Evolutionary conservation across 2,329 filamentous ascomycete genomes (phyloP).

Genomic region (Knufia fluminis): DNA sequence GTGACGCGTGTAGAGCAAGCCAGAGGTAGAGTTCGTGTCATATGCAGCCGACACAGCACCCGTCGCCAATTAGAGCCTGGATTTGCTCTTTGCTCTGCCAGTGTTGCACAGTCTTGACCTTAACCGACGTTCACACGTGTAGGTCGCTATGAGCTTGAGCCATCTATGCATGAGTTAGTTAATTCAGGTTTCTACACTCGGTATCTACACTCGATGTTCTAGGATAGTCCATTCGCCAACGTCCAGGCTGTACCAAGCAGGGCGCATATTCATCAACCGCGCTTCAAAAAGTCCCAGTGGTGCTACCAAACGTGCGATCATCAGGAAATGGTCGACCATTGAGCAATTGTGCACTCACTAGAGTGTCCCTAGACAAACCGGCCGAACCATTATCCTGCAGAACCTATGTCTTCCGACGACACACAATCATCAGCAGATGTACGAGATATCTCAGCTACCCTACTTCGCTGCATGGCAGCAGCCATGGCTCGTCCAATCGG

Average conservation of each 20-base stretch:
- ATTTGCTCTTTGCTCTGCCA: background rate
- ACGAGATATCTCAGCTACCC: background rate
- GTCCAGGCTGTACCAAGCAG: too few species aligned
- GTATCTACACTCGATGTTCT: too few species aligned
- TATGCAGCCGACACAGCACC: background rate
- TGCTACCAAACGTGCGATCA: background rate
- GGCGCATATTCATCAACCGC: background rate
- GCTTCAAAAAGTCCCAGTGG: background rate
- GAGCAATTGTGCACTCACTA: constrained; percentile 3
- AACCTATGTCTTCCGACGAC: background rate
- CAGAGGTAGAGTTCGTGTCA: background rate
- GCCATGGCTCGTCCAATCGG: background rate
- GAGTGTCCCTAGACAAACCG: background rate
- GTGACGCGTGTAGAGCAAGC: background rate
- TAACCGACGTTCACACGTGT: too few species aligned
- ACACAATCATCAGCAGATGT: background rate
- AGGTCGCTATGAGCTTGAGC: background rate
- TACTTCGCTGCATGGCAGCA: constrained; percentile 1
- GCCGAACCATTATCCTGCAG: background rate
- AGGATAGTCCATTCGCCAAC: too few species aligned
- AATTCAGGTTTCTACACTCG: background rate
- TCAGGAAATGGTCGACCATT: constrained; percentile 1
- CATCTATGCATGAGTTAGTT: too few species aligned
- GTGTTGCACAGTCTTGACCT: background rate
- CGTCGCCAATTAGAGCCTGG: background rate